These are phyloP conservation scores for Tricholoma furcatifolium DNA, from an alignment of 768 basidiomycete species.

Conservation along the genomic window DNA sequence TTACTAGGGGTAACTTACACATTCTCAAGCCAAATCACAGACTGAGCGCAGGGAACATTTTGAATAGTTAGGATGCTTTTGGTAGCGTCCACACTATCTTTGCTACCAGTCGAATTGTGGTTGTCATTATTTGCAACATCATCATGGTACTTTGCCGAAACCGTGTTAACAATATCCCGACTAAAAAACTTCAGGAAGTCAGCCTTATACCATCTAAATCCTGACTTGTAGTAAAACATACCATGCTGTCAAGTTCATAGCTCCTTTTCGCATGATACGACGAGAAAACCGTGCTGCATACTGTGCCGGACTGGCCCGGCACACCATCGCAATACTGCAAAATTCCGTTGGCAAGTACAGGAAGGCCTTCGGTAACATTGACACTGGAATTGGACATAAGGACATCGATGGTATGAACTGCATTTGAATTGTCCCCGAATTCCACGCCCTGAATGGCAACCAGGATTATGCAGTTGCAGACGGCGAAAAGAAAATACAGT, in stretches of 20 bases:
- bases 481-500: slow-evolving; percentile 45
- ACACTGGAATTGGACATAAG: slow-evolving; percentile 27
- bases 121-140: slow-evolving; percentile 2
- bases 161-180: neutral
- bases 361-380: slow-evolving; percentile 23
- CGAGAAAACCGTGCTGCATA: slow-evolving; percentile 19
- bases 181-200: neutral
- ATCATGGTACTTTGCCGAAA: slow-evolving; percentile 2
- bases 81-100: neutral
- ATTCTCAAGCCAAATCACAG: slow-evolving; percentile 45
- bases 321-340: slow-evolving; percentile 39
- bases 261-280: neutral
- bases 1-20: slow-evolving; percentile 31
- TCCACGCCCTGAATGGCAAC: slow-evolving; percentile 38
- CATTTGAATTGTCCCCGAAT: slow-evolving; percentile 34
- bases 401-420: slow-evolving; percentile 28
- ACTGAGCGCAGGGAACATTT: slow-evolving; percentile 35
- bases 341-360: slow-evolving; percentile 21
- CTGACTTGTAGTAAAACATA: no score
- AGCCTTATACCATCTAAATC: no score
- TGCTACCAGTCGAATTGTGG: slow-evolving; percentile 3
- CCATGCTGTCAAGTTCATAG: no score
- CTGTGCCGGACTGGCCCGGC: slow-evolving; percentile 28
- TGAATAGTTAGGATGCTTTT: neutral
- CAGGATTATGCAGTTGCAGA: slow-evolving; percentile 40